These are phyloP conservation scores for Volvox africanus DNA, from an alignment of 139 green algal genomes.

Conservation along the genomic window DNA sequence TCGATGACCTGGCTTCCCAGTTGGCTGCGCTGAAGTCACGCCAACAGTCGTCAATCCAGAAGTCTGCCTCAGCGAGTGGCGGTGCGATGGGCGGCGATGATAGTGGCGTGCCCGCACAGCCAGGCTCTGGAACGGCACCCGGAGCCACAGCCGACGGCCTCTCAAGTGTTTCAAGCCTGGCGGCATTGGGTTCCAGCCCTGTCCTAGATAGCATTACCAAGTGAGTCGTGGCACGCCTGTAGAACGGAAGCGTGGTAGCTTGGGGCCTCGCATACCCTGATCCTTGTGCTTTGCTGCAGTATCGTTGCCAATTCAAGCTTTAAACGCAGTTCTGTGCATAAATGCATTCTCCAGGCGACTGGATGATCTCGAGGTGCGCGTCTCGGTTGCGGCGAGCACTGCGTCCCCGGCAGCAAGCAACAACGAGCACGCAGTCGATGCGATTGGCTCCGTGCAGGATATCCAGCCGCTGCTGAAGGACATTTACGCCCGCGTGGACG, in stretches of 20 bases:
- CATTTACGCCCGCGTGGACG: conserved; percentile 5
- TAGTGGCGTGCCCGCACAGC: no score
- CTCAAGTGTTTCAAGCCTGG: no score
- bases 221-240: neutral
- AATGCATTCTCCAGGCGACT: conserved; percentile 2
- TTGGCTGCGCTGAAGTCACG: conserved; percentile 14
- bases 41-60: neutral
- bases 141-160: neutral
- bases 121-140: neutral
- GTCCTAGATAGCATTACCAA: neutral
- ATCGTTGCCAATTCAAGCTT: no score
- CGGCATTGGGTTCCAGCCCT: neutral
- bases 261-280: no score
- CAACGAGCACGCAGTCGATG: conserved; percentile 20
- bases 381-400: neutral
- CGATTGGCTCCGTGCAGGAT: conserved; percentile 15
- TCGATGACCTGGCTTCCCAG: conserved; percentile 26
- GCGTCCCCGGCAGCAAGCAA: neutral
- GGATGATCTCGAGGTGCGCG: conserved; percentile 10
- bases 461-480: conserved; percentile 47
- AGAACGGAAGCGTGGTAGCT: no score
- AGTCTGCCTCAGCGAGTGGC: no score
- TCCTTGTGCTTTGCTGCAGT: no score
- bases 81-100: neutral
- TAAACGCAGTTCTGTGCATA: no score